Evolutionary conservation across 75 land plant genomes (phyloP), one percentile per base, ranked within the genome.

Genomic region (Cryptomeria japonica): DNA sequence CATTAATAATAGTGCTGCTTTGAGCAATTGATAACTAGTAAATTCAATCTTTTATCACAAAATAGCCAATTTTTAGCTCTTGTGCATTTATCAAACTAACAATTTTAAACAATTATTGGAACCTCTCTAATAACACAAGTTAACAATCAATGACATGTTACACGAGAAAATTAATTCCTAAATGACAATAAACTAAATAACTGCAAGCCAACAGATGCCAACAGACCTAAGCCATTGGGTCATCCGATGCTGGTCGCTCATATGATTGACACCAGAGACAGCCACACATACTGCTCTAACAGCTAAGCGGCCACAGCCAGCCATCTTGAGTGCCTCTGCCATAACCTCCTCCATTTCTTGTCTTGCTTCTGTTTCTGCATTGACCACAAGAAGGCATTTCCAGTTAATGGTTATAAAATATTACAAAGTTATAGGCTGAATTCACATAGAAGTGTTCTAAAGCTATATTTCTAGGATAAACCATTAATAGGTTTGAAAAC

Each of bases 211-310:
- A 56, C 88, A 85, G 39, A 98, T 97, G 5, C 32, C 19, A 37
- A 56, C 88, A 85, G 39, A 98, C 98, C 96, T 91, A 34, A 98
- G 90, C 98, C 98, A 98, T 22, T 88, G 72, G 12, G 93, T 84
- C 18, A 97, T 89, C 39, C 89, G 89, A 82, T 94, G 91, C 83
- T 94, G 93, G 91, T 98, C 99, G 9, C 87, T 84, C 25, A 91
- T 94, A 86, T 91, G 92, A 86, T 95, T 93, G 19, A 98, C 96
- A 75, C 99, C 99, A 68, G 99, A 96, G 13, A 97, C 88, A 37
- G 94, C 97, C 79, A 98, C 87, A 84, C 97, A 95, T 56, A 98
- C 94, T 80, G 99, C 98, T 77, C 89, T 91, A 84, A 98, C 99
- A 82, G 89, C 90, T 68, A 92, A 90, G 39, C 92, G 93, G 70